Evolutionary conservation across 2,329 filamentous ascomycete genomes (phyloP), one percentile per base, ranked within the genome.

Genomic region (Bipolaris gigantea): DNA sequence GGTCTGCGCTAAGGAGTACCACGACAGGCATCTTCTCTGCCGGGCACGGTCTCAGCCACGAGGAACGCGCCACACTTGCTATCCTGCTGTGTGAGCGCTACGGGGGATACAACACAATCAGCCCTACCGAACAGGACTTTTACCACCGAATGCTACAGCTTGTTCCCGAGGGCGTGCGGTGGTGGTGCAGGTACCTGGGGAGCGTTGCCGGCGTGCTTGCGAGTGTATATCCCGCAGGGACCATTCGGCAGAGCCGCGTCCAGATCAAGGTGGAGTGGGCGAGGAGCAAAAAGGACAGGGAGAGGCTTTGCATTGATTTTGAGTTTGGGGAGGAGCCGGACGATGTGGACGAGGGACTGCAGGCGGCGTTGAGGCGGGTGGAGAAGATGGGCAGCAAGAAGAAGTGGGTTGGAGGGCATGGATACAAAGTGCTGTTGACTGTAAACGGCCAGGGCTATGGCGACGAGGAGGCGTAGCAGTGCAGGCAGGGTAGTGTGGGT

Each of bases 1-100:
- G 88, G 3, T 84, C 85, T 46, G 88, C 88, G 7, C 76, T 96
- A n/a, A 86, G 92, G 63, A 80, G 84, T 56, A 88, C 89, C 1
- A 85, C 90, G 5, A 85, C 83, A 1, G 85, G 89, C 0, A 76
- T 88, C 33, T 80, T 92, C 44, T 83, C 85, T 1, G 81, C 83
- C 13, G 81, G 83, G 1, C 90, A 93, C 35, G 90, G 90, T 0
- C 75, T 95, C 23, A 86, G 85, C 1, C 92, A 97, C 69, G 73
- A 85, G 40, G 81, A 86, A 46, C 83, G 91, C 11, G 88, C 89
- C 0, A 73, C 89, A 2, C 78, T 96, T 3, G 89, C 85, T 0
- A 76, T 96, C 4, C 81, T 88, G 1, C 79, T 90, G 1, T 91
- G 86, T 62, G 85, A 88, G 41, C 81, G 91, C 61, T 95, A 90